Evolutionary conservation across 495 filamentous ascomycete species (phyloP).

Genomic region (Podospora conica): DNA sequence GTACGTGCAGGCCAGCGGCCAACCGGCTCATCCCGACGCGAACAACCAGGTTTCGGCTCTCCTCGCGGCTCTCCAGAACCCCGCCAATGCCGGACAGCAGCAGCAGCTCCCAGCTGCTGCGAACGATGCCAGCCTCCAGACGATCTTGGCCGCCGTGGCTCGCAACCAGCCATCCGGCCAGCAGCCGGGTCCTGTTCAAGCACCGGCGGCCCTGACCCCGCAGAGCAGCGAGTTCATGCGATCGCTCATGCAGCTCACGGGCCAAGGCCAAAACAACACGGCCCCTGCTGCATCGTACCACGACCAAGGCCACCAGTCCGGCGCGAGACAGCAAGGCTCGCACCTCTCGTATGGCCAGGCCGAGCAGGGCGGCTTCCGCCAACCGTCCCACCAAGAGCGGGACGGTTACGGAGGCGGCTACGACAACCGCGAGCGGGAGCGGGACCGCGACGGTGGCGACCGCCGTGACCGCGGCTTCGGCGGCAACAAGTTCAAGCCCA

Average conservation of each 20-base stretch:
- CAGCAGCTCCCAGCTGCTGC: not conserved
- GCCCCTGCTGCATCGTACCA: not conserved
- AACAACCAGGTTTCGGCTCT: not conserved
- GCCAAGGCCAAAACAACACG: not conserved
- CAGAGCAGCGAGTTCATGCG: constrained; percentile 21
- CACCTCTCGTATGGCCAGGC: not conserved
- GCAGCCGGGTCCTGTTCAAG: constrained; percentile 11
- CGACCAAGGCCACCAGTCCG: not conserved
- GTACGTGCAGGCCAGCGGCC: constrained; percentile 11
- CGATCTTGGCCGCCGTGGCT: not conserved
- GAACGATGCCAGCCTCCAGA: not conserved
- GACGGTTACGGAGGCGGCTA: constrained; percentile 16
- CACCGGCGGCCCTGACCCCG: constrained; percentile 16
- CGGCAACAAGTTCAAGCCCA: constrained; percentile 16
- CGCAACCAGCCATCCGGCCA: constrained; percentile 4
- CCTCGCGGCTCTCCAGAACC: not conserved
- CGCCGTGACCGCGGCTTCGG: constrained; percentile 14
- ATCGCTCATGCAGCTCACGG: constrained; percentile 9
- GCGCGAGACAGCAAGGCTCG: not conserved
- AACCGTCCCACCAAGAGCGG: constrained; percentile 15
- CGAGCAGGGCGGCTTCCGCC: not conserved
- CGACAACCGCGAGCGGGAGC: constrained; percentile 8
- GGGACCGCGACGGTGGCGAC: constrained; percentile 11
- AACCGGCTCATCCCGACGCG: not conserved
- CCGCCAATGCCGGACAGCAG: not conserved